phyloP scores from a whole-genome alignment of 345 rosid genomes.

The Ceriops zippeliana region DNA sequence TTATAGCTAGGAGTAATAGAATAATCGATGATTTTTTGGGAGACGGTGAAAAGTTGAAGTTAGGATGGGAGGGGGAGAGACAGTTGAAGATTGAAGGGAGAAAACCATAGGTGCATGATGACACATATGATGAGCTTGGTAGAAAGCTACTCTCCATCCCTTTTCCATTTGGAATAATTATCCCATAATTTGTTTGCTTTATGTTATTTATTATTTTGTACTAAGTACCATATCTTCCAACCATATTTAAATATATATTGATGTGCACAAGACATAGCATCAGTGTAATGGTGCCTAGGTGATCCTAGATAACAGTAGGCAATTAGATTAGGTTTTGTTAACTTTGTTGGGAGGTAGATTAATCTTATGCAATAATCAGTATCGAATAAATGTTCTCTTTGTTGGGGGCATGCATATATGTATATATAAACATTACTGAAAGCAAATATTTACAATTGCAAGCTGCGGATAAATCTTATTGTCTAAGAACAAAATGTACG shows the following conservation, averaged over 20 bases:
- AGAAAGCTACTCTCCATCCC: constrained; percentile 41
- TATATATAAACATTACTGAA: too few species aligned
- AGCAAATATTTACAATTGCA: too few species aligned
- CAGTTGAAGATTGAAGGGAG: constrained; percentile 9
- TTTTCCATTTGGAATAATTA: constrained; percentile 65
- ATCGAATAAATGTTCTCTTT: too few species aligned
- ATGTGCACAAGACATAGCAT: too few species aligned
- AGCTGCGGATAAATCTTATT: too few species aligned
- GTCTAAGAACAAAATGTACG: too few species aligned
- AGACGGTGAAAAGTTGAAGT: constrained; percentile 30
- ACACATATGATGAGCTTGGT: constrained; percentile 48
- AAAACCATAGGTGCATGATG: constrained; percentile 53
- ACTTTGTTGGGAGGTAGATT: background rate
- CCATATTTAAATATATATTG: background rate
- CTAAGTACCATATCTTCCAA: background rate
- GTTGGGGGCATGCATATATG: too few species aligned
- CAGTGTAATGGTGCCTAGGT: background rate
- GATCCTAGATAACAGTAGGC: background rate
- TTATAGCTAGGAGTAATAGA: constrained; percentile 29
- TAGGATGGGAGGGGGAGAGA: constrained; percentile 12
- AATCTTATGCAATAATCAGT: too few species aligned
- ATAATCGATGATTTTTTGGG: constrained; percentile 29
- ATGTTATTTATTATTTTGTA: constrained; percentile 22
- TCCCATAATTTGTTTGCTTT: constrained; percentile 60
- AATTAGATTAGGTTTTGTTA: background rate